Evolutionary conservation across 148 eudicot species (phyloP), one percentile per base, ranked within the genome.

Genomic region (Chenopodium album): DNA sequence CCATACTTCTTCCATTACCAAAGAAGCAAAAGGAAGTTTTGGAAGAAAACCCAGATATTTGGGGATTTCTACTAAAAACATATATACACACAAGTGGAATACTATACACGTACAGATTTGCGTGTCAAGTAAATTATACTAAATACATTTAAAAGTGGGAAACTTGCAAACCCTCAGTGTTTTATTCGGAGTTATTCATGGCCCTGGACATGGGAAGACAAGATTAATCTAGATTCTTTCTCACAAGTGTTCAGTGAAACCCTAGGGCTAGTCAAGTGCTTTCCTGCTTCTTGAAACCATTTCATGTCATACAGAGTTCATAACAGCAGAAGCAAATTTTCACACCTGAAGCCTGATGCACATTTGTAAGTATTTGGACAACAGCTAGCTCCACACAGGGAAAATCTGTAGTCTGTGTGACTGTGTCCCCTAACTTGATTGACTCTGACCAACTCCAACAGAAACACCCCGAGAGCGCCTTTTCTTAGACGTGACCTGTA

Each of bases 391-490:
- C 44, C 73, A 68, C 12, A 54, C 69, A 52, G 7, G 71, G 72
- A 71, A 78, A 56, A 23, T n/a, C 32, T 16, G 22, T 74, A 44
- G 46, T n/a, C 23, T 16, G 28, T 14, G 46, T 63, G 46, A 17
- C 23, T 16, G 28, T 14, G 46, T 63, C 34, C 76, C 76, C 84
- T 82, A 85, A 48, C 62, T 78, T 79, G 82, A 82, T 26, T 60
- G 78, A 76, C 87, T 88, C 73, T 78, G 85, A 78, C 75, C 62
- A 64, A 78, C 75, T 64, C 90, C 93, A 54, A 80, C 72, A 73
- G 94, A 86, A 79, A 41, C 87, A 87, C 94, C 90, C 80, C 91
- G 88, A 85, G 86, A 85, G 50, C 97, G 90, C 86, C 89, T 91
- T 86, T 90, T 94, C 92, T 89, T 91, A 7, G 89, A 83, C 11